Evolutionary conservation across 208 protist species (phyloP).

Genomic region (Trypanosoma scelopori): DNA sequence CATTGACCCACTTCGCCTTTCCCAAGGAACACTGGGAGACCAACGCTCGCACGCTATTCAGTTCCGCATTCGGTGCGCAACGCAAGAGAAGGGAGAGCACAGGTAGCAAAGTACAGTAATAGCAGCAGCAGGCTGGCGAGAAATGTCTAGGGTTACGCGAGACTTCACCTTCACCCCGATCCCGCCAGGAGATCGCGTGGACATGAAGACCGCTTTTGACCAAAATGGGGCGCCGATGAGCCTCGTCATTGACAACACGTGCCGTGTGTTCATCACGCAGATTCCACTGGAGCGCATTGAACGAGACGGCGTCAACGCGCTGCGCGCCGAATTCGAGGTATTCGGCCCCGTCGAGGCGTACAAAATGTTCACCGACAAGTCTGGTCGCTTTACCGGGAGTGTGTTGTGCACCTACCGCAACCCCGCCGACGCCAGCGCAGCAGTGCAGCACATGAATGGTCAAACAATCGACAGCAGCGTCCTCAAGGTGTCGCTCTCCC

Average conservation of each 20-base stretch:
- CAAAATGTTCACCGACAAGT: conserved; percentile 85
- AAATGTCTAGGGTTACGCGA: conserved; percentile 3
- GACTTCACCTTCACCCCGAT: conserved; percentile 64
- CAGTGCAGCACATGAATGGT: conserved; percentile 76
- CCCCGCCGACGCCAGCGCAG: conserved; percentile 78
- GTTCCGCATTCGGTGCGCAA: not conserved
- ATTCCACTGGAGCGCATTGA: conserved; percentile 87
- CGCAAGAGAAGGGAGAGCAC: not conserved
- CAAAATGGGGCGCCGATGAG: conserved; percentile 40
- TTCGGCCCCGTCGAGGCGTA: conserved; percentile 88
- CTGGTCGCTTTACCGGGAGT: conserved; percentile 80
- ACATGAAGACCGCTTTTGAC: not conserved
- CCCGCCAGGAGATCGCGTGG: conserved; percentile 24
- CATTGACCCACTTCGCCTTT: too few relatives aligned
- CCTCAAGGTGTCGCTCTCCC: conserved; percentile 65
- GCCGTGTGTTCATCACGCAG: conserved; percentile 85
- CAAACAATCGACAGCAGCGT: conserved; percentile 54
- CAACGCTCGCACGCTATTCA: not conserved
- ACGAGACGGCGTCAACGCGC: conserved; percentile 62
- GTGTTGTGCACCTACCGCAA: conserved; percentile 88
- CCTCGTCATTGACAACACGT: conserved; percentile 85
- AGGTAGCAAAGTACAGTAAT: too few relatives aligned
- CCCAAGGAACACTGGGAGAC: too few relatives aligned
- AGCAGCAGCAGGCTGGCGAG: not conserved
- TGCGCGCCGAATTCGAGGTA: conserved; percentile 78